phyloP scores from a whole-genome alignment of 129 eudicot species.

The Logfia minima region DNA sequence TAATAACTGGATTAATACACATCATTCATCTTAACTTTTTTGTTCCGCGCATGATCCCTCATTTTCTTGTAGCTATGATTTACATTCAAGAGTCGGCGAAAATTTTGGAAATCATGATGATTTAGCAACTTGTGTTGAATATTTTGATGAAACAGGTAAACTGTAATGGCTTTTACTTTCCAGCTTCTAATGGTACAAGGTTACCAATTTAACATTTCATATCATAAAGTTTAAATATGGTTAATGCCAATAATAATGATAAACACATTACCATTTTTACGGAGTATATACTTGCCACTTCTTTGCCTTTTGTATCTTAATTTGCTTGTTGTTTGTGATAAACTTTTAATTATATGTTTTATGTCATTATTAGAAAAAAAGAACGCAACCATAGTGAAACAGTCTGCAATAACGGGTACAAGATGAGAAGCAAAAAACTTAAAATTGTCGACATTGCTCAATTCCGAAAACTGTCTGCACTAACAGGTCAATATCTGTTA shows the following conservation, averaged over 20 bases:
- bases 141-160: conserved; percentile 72
- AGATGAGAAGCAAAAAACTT: too few species aligned
- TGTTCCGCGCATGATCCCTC: conserved; percentile 9
- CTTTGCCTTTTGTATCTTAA: background rate
- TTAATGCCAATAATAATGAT: background rate
- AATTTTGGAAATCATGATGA: conserved; percentile 74
- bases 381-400: too few species aligned
- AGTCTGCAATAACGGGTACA: too few species aligned
- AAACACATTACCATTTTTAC: background rate
- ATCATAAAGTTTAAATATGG: conserved; percentile 10
- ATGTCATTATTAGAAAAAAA: too few species aligned
- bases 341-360: too few species aligned
- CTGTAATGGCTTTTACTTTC: conserved; percentile 19
- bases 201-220: background rate
- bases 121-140: conserved; percentile 71
- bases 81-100: conserved; percentile 36
- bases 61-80: too few species aligned
- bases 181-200: background rate
- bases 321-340: background rate
- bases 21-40: background rate
- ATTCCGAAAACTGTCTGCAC: too few species aligned
- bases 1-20: too few species aligned
- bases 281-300: background rate
- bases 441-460: too few species aligned
- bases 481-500: too few species aligned